A percentile compares a stretch with the other conserved stretches of the same genome.
phyloP scores from a whole-genome alignment of 139 green algal genomes.

The Picochlorum costavermella region DNA sequence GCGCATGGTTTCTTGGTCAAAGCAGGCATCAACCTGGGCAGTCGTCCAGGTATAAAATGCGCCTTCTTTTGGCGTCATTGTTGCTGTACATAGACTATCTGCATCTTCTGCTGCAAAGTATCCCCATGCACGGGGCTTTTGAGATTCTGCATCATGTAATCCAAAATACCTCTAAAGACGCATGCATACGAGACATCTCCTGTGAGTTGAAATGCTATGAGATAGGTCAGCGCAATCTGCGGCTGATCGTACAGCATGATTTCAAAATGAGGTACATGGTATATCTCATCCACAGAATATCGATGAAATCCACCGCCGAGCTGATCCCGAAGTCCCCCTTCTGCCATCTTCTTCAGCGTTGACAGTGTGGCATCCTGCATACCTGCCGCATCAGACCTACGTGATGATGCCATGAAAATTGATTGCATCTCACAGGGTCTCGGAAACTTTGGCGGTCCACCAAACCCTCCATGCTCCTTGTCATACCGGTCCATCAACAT shows the following conservation, averaged over 20 bases:
- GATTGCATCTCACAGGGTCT: conserved; percentile 71
- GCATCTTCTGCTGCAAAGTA: conserved; percentile 81
- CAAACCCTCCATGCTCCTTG: conserved; percentile 61
- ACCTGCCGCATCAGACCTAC: conserved; percentile 1
- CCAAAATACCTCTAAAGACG: conserved; percentile 65
- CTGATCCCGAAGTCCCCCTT: conserved; percentile 77
- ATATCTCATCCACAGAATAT: conserved; percentile 51
- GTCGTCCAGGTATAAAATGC: conserved; percentile 68
- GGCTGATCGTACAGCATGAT: conserved; percentile 91
- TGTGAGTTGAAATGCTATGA: conserved; percentile 60
- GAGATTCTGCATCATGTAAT: conserved; percentile 79
- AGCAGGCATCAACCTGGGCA: conserved; percentile 39
- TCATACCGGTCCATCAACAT: conserved; percentile 55
- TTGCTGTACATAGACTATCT: conserved; percentile 36
- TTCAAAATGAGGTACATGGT: conserved; percentile 86
- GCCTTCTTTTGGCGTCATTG: conserved; percentile 60
- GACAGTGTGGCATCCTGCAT: conserved; percentile 45
- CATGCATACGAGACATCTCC: conserved; percentile 32
- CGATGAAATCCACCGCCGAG: conserved; percentile 84
- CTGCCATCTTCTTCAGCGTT: conserved; percentile 62
- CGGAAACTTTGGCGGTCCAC: conserved; percentile 80
- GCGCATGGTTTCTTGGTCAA: conserved; percentile 24
- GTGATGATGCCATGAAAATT: conserved; percentile 37
- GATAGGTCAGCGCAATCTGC: conserved; percentile 63
- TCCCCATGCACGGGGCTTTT: conserved; percentile 51